Base-by-base conservation (phyloP, 495 filamentous ascomycete genomes). In the Neurospora pannonica region DNA sequence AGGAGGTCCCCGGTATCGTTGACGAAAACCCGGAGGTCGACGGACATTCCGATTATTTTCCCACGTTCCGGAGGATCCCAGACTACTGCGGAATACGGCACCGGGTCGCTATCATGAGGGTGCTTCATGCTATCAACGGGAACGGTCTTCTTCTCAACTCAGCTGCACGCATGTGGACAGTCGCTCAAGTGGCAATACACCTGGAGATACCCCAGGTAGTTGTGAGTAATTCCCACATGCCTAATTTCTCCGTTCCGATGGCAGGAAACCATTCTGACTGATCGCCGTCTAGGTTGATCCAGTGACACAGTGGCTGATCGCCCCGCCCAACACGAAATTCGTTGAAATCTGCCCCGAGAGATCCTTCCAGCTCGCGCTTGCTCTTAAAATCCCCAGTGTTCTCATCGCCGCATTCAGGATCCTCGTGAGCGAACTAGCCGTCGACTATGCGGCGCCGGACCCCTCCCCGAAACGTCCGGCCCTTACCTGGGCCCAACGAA, bases 1-100 rank as follows among this genome's bases (percentile, higher is more conserved):
- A 76, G n/a, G n/a, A 24, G 1, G 19, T 75, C 4, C 74, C 70
- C 1, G 81, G 79, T 4, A 80, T 80, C 39, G 7, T 76, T 36
- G 76, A 78, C 5, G 79, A 17, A 15, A 15, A 15, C 28, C 28
- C 54, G 31, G 54, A 81, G 6, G 43, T 39, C 3, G 28, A n/a
- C 8, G 6, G 36, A 2, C 19, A 8, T 15, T 13, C 17, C 0
- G 36, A 67, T 2, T 72, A 77, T 19, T 75, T 81, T 6, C 77
- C 80, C 1, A 2, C 71, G 5, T 79, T 75, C 31, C 81, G 82
- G n/a, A 76, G 72, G 31, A 80, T 85, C 15, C 78, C 81, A 2
- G 90, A 92, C 76, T 92, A 92, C 77, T 90, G 88, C 28, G 84
- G 84, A 0, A 82, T 86, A 38, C 87, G 90, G 7, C 90, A 92